phyloP scores from a whole-genome alignment of 2,329 filamentous ascomycete species.

The Microascus cirrosus region DNA sequence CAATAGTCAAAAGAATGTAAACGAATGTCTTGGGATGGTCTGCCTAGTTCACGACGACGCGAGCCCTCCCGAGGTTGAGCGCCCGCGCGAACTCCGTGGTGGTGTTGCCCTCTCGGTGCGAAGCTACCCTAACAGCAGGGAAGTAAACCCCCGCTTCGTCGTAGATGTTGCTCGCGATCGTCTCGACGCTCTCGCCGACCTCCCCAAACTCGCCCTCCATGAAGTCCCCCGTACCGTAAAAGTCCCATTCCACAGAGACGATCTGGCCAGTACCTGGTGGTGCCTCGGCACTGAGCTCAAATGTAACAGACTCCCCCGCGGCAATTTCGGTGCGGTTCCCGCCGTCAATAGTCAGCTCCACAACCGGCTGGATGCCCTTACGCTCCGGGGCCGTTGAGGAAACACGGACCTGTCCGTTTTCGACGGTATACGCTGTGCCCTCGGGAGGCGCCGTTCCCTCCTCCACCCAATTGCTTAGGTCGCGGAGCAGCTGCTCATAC shows the following conservation, averaged over 20 bases:
- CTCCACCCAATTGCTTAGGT: conserved; percentile 11
- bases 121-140: background rate
- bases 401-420: conserved; percentile 7
- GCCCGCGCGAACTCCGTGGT: background rate
- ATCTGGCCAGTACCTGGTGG: conserved; percentile 7
- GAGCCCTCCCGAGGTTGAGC: too few relatives aligned
- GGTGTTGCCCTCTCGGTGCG: background rate
- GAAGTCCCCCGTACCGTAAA: conserved; percentile 6
- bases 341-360: conserved; percentile 2
- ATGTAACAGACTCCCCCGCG: background rate
- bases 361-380: conserved; percentile 11
- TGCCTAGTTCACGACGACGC: too few relatives aligned
- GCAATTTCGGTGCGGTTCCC: background rate
- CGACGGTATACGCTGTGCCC: conserved; percentile 6
- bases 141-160: background rate
- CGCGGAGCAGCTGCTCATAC: conserved; percentile 10
- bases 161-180: background rate
- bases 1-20: too few relatives aligned
- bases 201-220: background rate
- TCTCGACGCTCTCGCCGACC: background rate
- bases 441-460: conserved; percentile 5
- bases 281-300: background rate
- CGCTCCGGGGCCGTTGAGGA: conserved; percentile 4
- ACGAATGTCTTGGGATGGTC: too few relatives aligned
- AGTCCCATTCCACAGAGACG: conserved; percentile 10